Conservation (phyloP, 2,329 filamentous ascomycete genomes). For the Trichoderma sp. region DNA sequence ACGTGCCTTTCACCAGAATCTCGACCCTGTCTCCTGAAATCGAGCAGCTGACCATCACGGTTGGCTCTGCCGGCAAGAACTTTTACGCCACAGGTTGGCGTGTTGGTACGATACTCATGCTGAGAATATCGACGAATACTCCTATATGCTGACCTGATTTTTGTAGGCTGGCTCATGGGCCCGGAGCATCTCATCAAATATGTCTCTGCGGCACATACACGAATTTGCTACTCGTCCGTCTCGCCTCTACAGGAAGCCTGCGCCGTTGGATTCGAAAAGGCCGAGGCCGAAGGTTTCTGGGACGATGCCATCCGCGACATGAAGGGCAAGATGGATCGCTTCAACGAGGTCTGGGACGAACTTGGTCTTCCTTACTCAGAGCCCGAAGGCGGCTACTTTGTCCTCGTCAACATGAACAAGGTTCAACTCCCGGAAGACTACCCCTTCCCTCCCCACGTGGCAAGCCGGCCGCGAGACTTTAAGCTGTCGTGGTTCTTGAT, state of each 20-base stretch:
- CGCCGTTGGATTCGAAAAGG: constrained; percentile 90
- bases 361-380: constrained; percentile 79
- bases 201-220: constrained; percentile 86
- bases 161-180: constrained; percentile 79
- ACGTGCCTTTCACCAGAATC: constrained; percentile 90
- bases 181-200: constrained; percentile 86
- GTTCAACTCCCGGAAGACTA: constrained; percentile 82
- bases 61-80: constrained; percentile 95
- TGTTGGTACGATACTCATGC: constrained; percentile 49
- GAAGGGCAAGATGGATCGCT: constrained; percentile 81
- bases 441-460: constrained; percentile 85
- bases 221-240: constrained; percentile 93
- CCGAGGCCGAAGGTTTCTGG: constrained; percentile 85
- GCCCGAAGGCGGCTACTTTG: constrained; percentile 96
- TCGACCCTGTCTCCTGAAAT: constrained; percentile 89
- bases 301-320: constrained; percentile 78
- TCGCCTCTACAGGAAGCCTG: constrained; percentile 92
- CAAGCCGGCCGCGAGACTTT: constrained; percentile 83
- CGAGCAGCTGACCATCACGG: constrained; percentile 82
- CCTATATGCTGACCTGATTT: background rate
- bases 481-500: constrained; percentile 96
- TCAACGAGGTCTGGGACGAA: constrained; percentile 79
- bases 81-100: constrained; percentile 98
- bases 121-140: background rate
- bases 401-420: constrained; percentile 88